A percentile compares a stretch with the other conserved stretches of the same genome.
Evolutionary conservation across 2,329 filamentous ascomycete genomes (phyloP).

Genomic region (Fusarium hainanense): DNA sequence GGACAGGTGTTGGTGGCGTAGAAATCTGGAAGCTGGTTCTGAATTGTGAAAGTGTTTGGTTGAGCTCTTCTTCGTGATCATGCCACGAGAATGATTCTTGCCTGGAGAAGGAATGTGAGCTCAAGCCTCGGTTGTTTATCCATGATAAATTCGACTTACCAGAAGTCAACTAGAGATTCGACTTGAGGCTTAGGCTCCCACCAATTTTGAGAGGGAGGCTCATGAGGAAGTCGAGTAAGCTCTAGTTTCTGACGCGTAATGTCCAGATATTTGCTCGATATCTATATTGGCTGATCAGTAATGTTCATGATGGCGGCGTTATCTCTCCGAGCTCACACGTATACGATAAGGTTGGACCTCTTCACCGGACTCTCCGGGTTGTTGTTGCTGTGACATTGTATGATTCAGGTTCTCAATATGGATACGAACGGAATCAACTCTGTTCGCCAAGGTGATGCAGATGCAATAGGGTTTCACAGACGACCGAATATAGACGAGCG

Average conservation of each 20-base stretch:
- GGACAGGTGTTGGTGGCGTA: conserved; percentile 56
- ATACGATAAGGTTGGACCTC: conserved; percentile 67
- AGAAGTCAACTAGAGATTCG: conserved; percentile 74
- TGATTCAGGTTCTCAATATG: conserved; percentile 1
- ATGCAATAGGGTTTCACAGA: conserved; percentile 3
- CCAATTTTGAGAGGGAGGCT: conserved; percentile 64
- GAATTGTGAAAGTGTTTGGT: conserved; percentile 71
- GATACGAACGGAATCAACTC: conserved; percentile 1
- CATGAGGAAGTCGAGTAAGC: conserved; percentile 72
- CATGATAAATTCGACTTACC: conserved; percentile 54
- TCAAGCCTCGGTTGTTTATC: not conserved
- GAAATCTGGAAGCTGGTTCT: conserved; percentile 64
- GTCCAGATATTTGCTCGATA: conserved; percentile 74
- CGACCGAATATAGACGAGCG: not conserved
- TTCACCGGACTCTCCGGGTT: conserved; percentile 48
- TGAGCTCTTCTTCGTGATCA: conserved; percentile 67
- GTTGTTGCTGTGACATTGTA: conserved; percentile 41
- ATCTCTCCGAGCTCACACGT: conserved; percentile 60
- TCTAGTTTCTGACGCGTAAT: conserved; percentile 75
- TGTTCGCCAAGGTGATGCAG: conserved; percentile 5
- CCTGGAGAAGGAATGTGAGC: conserved; percentile 54
- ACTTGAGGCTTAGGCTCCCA: conserved; percentile 70
- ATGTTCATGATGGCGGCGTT: not conserved
- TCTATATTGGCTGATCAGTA: conserved; percentile 56
- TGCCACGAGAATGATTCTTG: conserved; percentile 75